Evolutionary conservation across 352 stramenopile genomes (phyloP).

Genomic region (Sclerospora graminicola): DNA sequence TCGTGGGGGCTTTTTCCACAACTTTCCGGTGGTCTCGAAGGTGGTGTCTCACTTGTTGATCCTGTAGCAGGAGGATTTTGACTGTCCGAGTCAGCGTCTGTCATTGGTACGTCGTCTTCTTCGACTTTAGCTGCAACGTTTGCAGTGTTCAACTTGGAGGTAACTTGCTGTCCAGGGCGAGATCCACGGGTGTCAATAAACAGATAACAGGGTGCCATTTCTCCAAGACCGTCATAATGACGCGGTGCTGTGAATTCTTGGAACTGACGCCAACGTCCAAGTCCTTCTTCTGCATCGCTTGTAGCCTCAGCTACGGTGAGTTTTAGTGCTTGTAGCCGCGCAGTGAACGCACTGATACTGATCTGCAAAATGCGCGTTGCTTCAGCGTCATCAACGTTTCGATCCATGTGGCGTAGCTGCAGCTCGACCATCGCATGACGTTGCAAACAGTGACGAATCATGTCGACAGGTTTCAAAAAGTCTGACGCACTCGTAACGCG

Average conservation of each 20-base stretch:
- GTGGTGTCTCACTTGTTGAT: background rate
- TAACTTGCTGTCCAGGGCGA: constrained; percentile 4
- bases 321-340: constrained; percentile 16
- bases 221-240: constrained; percentile 18
- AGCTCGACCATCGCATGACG: constrained; percentile 44
- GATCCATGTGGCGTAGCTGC: constrained; percentile 22
- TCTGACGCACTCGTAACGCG: constrained; percentile 24
- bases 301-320: constrained; percentile 13
- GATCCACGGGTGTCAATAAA: constrained; percentile 38
- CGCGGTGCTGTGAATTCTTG: constrained; percentile 7
- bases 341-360: constrained; percentile 18
- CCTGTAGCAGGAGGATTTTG: constrained; percentile 1
- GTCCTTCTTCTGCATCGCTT: constrained; percentile 16
- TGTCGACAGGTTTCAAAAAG: constrained; percentile 28
- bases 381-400: constrained; percentile 9
- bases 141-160: background rate
- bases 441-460: constrained; percentile 44
- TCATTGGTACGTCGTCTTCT: constrained; percentile 28
- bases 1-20: constrained; percentile 15
- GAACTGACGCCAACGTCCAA: constrained; percentile 22
- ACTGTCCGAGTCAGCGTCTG: constrained; percentile 11
- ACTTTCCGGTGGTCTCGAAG: constrained; percentile 2
- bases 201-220: constrained; percentile 39
- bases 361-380: constrained; percentile 11
- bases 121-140: constrained; percentile 10